Percentiles rank a stretch among this genome's conserved stretches.
These are phyloP conservation scores for Fistulinella prunicolor DNA, from an alignment of 768 basidiomycete genomes.

Conservation along the genomic window DNA sequence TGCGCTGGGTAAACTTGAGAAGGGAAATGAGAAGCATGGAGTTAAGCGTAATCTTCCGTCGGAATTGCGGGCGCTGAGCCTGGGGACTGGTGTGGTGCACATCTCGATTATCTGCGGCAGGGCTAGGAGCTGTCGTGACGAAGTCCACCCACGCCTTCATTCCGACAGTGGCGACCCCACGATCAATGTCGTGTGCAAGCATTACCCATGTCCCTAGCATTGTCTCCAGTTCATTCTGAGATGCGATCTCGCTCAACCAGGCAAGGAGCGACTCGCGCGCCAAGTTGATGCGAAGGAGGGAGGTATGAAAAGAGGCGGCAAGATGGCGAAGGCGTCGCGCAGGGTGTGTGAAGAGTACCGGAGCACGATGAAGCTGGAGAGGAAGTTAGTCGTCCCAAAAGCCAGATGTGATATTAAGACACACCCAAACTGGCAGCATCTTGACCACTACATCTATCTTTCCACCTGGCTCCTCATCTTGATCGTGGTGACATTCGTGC, in stretches of 20 bases:
- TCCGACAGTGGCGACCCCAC: conserved; percentile 51
- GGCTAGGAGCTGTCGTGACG: conserved; percentile 12
- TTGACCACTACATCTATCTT: conserved; percentile 40
- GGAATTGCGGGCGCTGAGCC: background rate
- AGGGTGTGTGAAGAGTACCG: conserved; percentile 75
- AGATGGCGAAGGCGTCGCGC: conserved; percentile 69
- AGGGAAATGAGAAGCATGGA: conserved; percentile 35
- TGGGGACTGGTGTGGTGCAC: background rate
- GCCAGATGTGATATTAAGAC: conserved; percentile 25
- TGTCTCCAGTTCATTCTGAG: conserved; percentile 49
- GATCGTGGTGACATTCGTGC: conserved; percentile 25
- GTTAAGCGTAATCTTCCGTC: conserved; percentile 31
- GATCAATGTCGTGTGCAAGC: conserved; percentile 68
- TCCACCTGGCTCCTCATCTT: conserved; percentile 8
- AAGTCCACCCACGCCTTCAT: conserved; percentile 52
- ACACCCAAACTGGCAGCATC: conserved; percentile 89
- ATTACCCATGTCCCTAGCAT: conserved; percentile 74
- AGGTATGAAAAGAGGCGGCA: conserved; percentile 58
- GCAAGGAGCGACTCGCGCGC: conserved; percentile 48
- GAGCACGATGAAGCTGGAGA: conserved; percentile 78
- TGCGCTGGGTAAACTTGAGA: conserved; percentile 49
- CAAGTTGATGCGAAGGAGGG: conserved; percentile 56
- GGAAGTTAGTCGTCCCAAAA: conserved; percentile 4
- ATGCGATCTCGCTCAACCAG: conserved; percentile 48
- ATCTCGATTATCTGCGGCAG: conserved; percentile 5